Percentiles rank a stretch among this genome's conserved stretches.
phyloP scores from a whole-genome alignment of 495 filamentous ascomycete genomes.

The Penicillium verhagenii region DNA sequence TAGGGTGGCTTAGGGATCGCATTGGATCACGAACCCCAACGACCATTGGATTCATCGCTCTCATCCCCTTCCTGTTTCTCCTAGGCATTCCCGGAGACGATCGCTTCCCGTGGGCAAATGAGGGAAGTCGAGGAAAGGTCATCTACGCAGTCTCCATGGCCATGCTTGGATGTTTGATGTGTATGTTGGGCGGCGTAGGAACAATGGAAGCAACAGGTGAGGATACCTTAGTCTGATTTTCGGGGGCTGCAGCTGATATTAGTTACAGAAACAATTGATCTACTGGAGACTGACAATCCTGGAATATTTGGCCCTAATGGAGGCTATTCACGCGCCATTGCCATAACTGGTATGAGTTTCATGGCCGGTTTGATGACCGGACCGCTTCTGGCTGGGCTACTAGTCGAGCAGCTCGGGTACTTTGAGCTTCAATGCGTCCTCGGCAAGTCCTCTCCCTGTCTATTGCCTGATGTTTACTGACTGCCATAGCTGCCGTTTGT shows the following conservation, averaged over 20 bases:
- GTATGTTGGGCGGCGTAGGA: constrained; percentile 26
- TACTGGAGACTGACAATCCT: constrained; percentile 20
- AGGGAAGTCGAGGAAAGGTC: constrained; percentile 11
- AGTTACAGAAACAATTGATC: constrained; percentile 26
- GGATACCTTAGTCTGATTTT: background rate
- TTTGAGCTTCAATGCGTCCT: constrained; percentile 31
- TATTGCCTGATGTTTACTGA: too few relatives aligned
- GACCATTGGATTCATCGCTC: constrained; percentile 16
- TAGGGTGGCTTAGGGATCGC: constrained; percentile 31
- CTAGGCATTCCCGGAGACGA: constrained; percentile 24
- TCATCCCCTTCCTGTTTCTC: constrained; percentile 22
- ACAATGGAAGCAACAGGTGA: constrained; percentile 36
- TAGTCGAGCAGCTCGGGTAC: constrained; percentile 36
- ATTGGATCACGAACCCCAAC: constrained; percentile 27
- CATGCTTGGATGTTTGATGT: constrained; percentile 17
- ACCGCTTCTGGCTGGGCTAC: constrained; percentile 32
- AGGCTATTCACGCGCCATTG: constrained; percentile 38
- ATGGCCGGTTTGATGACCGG: constrained; percentile 34
- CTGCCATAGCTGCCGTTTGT: too few relatives aligned
- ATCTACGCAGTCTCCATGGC: constrained; percentile 21
- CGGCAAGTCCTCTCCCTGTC: constrained; percentile 24
- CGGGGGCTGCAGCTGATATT: background rate
- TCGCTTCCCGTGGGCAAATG: constrained; percentile 21
- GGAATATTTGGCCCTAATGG: constrained; percentile 36
- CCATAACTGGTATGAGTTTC: constrained; percentile 36